Evolutionary conservation across 148 eudicot genomes (phyloP), one percentile per base, ranked within the genome.

Genomic region (Rhododendron molle): DNA sequence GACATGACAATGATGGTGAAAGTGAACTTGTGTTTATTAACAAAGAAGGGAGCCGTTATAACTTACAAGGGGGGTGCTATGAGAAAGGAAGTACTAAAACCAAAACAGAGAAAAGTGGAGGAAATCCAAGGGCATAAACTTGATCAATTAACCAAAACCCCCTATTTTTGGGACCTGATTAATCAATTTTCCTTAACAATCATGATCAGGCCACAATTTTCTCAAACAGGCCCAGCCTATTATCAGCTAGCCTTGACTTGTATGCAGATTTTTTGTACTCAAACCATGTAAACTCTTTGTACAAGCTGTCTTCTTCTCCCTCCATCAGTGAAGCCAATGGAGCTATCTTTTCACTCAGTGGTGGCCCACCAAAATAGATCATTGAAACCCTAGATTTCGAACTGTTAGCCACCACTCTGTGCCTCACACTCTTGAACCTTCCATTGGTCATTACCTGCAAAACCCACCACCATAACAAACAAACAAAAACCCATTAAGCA

Each of bases 321-420:
- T 89, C 80, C 86, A 89, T 87, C 0, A 91, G 83, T 76, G 93
- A 92, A 20, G 93, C 82, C 88, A 92, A 88, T 78, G 93, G 93
- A 49, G 89, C 93, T 77, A 92, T 92, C 87, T 89, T 88, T 72
- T 92, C 91, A 85, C 87, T 92, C 89, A 92, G 69, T 11, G 93
- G 93, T 74, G 93, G 93, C 82, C 93, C 93, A 80, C 92, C 93
- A 80, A 92, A 92, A 78, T 87, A 92, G 46, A 92, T 92, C 93
- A 92, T 92, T 85, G 93, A 92, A 81, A 92, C 87, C 85, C 93
- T 92, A 43, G 92, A 89, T 86, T 90, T 90, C 40, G 15, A 43
- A 36, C 90, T 50, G 81, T 92, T 89, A 34, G 92, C 86, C 88
- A 92, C 47, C 34, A 92, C 93, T 52, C 93, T 90, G 72, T 92